Conservation (phyloP, 352 stramenopile genomes). For the Globisporangium nunn region DNA sequence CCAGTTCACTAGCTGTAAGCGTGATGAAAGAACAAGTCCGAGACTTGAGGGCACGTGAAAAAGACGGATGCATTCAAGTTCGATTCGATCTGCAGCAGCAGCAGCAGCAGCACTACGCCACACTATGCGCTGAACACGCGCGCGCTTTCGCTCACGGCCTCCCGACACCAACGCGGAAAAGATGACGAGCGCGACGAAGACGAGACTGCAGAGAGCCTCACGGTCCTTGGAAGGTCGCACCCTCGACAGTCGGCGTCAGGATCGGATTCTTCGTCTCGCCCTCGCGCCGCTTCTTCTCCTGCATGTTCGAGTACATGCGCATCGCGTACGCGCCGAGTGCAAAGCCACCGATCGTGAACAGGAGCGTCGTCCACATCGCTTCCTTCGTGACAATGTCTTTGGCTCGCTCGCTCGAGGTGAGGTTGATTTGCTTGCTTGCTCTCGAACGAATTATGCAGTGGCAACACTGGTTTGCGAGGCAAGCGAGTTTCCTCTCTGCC, state of each 20-base stretch:
- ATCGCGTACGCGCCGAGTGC: slow-evolving; percentile 7
- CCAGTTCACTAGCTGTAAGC: neutral
- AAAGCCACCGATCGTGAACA: slow-evolving; percentile 10
- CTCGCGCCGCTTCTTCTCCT: slow-evolving; percentile 4
- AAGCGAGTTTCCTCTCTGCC: neutral
- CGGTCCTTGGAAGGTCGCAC: slow-evolving; percentile 1
- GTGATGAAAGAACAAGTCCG: too few species aligned
- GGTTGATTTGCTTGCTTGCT: neutral
- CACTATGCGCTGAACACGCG: too few species aligned
- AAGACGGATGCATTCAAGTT: too few species aligned
- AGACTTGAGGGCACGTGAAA: too few species aligned
- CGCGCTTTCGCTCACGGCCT: too few species aligned
- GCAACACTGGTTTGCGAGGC: neutral
- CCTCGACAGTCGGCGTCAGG: neutral
- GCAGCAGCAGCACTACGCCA: too few species aligned
- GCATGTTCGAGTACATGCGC: slow-evolving; percentile 1
- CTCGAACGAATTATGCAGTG: neutral
- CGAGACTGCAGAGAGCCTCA: neutral
- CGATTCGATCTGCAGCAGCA: too few species aligned
- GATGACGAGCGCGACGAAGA: too few species aligned
- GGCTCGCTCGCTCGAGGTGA: neutral
- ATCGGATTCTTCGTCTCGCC: slow-evolving; percentile 6
- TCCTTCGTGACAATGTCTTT: neutral
- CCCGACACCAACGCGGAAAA: too few species aligned
- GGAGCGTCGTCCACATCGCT: slow-evolving; percentile 4